phyloP scores from a whole-genome alignment of 306 rosid species.

The Chamaecrista fasciculata region DNA sequence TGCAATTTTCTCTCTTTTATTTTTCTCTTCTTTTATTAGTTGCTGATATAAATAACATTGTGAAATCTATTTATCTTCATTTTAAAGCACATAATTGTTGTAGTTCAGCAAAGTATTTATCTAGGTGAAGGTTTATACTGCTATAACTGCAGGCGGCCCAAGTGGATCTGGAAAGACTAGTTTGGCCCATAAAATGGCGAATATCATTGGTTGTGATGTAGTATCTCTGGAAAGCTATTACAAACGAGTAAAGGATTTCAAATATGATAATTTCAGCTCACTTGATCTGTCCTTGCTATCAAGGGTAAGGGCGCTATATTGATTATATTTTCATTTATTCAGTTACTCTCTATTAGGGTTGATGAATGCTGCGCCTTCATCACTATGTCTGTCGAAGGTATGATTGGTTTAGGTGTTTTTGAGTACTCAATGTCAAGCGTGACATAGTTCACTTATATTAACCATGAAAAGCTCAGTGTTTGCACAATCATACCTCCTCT shows the following conservation, averaged over 20 bases:
- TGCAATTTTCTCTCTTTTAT: constrained; percentile 7
- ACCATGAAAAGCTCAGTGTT: not conserved
- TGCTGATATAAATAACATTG: constrained; percentile 12
- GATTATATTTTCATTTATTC: constrained; percentile 25
- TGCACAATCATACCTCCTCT: not conserved
- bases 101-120: constrained; percentile 30
- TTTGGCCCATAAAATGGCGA: constrained; percentile 99
- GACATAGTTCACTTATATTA: not conserved
- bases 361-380: constrained; percentile 24
- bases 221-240: constrained; percentile 93
- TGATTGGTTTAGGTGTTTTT: not conserved
- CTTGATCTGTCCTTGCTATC: constrained; percentile 87
- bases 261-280: constrained; percentile 81
- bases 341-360: constrained; percentile 6
- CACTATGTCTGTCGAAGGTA: constrained; percentile 2
- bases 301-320: constrained; percentile 51
- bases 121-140: constrained; percentile 28
- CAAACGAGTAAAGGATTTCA: constrained; percentile 85
- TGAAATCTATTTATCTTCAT: constrained; percentile 23
- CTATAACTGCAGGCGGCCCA: constrained; percentile 82
- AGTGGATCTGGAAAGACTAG: constrained; percentile 99
- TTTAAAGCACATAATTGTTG: constrained; percentile 2
- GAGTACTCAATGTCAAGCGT: too few species aligned
- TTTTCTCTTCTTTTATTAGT: constrained; percentile 11
- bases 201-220: constrained; percentile 95